Percentiles rank a stretch among this genome's conserved stretches.
Evolutionary conservation across 2,329 filamentous ascomycete genomes (phyloP).

Genomic region (Ascosphaera apis): DNA sequence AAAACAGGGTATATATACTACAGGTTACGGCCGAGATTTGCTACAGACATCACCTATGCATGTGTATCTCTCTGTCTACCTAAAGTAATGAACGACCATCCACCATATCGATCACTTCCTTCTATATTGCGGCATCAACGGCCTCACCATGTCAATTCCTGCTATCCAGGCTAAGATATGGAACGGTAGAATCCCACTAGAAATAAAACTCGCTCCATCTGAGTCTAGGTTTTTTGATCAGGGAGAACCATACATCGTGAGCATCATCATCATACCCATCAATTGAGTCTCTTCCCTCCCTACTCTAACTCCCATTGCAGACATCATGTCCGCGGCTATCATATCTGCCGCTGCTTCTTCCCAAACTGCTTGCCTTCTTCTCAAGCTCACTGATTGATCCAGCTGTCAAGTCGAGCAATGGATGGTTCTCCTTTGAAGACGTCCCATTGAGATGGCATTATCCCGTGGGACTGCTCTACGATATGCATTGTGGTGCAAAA

Average conservation of each 20-base stretch:
- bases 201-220: constrained; percentile 33
- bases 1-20: neutral
- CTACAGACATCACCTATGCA: too few relatives aligned
- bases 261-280: constrained; percentile 1
- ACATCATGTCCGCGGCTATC: constrained; percentile 41
- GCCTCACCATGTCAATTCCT: constrained; percentile 6
- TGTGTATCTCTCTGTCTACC: too few relatives aligned
- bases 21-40: too few relatives aligned
- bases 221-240: constrained; percentile 38
- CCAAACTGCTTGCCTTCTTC: constrained; percentile 41
- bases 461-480: constrained; percentile 44
- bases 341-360: constrained; percentile 43
- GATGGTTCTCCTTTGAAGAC: constrained; percentile 43
- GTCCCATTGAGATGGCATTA: constrained; percentile 53
- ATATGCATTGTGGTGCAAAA: constrained; percentile 39
- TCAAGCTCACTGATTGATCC: constrained; percentile 33
- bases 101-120: too few relatives aligned
- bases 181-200: constrained; percentile 35
- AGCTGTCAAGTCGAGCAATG: constrained; percentile 25
- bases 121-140: too few relatives aligned
- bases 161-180: constrained; percentile 27
- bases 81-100: too few relatives aligned
- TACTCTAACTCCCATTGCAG: constrained; percentile 11
- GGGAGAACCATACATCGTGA: constrained; percentile 36
- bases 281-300: neutral